phyloP scores from a whole-genome alignment of 306 rosid species.

The Psophocarpus tetragonolobus region DNA sequence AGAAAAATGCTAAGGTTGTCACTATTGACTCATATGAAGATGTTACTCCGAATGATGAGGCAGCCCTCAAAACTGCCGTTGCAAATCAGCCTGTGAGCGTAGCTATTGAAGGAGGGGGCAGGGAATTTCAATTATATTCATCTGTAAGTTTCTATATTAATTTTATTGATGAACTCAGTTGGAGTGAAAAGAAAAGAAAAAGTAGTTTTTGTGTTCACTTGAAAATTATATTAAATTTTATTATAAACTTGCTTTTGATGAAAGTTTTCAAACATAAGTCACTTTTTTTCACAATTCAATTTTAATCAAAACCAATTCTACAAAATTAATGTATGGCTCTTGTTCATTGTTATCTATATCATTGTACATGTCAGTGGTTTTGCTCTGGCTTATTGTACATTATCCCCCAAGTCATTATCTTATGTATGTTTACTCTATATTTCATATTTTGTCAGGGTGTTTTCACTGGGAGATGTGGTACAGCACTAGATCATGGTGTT shows the following conservation, averaged over 20 bases:
- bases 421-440: neutral
- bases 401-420: neutral
- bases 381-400: neutral
- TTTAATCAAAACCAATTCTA: neutral
- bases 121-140: slow-evolving; percentile 78
- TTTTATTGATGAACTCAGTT: neutral
- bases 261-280: neutral
- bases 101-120: slow-evolving; percentile 95
- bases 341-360: neutral
- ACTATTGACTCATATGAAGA: slow-evolving; percentile 72
- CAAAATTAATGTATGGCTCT: neutral
- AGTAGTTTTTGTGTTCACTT: no score
- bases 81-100: slow-evolving; percentile 73
- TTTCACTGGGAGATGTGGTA: slow-evolving; percentile 80
- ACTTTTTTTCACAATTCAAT: neutral
- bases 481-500: slow-evolving; percentile 88
- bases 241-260: neutral
- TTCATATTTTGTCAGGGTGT: slow-evolving; percentile 61
- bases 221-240: neutral
- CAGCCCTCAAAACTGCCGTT: slow-evolving; percentile 71
- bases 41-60: slow-evolving; percentile 65
- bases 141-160: slow-evolving; percentile 51
- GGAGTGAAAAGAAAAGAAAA: no score
- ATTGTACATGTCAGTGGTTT: neutral
- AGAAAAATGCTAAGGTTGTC: slow-evolving; percentile 94